phyloP scores from a whole-genome alignment of 1,284 basidiomycete genomes.

The Microbotryum violaceum region DNA sequence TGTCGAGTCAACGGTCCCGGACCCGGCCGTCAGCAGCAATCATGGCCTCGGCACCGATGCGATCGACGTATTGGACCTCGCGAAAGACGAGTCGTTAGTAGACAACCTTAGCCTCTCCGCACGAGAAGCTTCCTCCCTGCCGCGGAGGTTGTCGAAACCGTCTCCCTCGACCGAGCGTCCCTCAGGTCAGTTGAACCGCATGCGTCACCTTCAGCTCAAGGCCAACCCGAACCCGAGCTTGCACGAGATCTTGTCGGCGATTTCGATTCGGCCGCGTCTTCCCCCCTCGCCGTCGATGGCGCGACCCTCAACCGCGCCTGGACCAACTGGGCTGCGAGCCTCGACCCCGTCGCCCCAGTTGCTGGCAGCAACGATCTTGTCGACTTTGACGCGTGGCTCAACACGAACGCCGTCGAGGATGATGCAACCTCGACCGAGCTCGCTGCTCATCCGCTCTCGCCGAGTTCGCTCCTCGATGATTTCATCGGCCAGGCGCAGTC shows the following conservation, averaged over 20 bases:
- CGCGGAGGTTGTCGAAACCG: constrained; percentile 24
- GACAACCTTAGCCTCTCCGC: constrained; percentile 28
- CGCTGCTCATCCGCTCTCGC: too few species aligned
- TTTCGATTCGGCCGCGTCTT: constrained; percentile 4
- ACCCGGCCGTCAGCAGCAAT: not conserved
- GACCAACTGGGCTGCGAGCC: too few species aligned
- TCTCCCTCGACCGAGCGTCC: constrained; percentile 1
- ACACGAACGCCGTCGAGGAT: too few species aligned
- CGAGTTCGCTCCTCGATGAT: too few species aligned
- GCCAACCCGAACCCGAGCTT: constrained; percentile 11
- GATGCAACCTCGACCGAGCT: too few species aligned
- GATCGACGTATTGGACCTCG: not conserved
- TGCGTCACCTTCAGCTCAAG: not conserved
- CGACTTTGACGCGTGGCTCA: too few species aligned
- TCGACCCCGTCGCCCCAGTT: too few species aligned
- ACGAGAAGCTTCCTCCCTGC: constrained; percentile 29
- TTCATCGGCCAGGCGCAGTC: too few species aligned
- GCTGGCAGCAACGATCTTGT: too few species aligned
- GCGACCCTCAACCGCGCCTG: too few species aligned
- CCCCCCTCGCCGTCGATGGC: not conserved
- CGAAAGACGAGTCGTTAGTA: not conserved
- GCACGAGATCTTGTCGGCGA: constrained; percentile 23
- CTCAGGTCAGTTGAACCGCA: not conserved
- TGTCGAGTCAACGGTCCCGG: not conserved
- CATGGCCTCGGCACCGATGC: not conserved